Conservation (phyloP, 768 basidiomycete species). For the Lepiota subincarnata region DNA sequence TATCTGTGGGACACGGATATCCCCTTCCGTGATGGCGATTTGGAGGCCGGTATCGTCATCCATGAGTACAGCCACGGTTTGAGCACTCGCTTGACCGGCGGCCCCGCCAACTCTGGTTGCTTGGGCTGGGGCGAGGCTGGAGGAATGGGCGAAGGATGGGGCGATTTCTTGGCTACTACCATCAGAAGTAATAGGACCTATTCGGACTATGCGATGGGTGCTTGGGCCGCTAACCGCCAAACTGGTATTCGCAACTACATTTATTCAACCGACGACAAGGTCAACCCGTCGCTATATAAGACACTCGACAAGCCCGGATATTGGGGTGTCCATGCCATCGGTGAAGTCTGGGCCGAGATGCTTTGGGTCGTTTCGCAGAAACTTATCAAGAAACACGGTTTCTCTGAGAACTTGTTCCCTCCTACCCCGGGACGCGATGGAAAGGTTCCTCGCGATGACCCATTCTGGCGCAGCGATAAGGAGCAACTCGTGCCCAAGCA, state of each 20-base stretch:
- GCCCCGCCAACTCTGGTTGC: slow-evolving; percentile 88
- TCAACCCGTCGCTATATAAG: slow-evolving; percentile 93
- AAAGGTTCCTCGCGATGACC: slow-evolving; percentile 68
- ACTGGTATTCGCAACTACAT: slow-evolving; percentile 83
- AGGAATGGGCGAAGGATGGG: slow-evolving; percentile 99
- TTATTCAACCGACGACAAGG: slow-evolving; percentile 69
- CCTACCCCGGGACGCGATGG: slow-evolving; percentile 65
- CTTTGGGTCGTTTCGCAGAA: slow-evolving; percentile 76
- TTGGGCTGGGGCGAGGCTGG: slow-evolving; percentile 95
- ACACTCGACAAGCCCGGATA: slow-evolving; percentile 91
- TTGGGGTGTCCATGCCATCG: slow-evolving; percentile 90
- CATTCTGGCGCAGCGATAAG: slow-evolving; percentile 46
- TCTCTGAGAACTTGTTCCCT: slow-evolving; percentile 75
- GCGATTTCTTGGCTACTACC: slow-evolving; percentile 85
- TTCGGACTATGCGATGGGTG: slow-evolving; percentile 85
- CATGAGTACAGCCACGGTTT: slow-evolving; percentile 88
- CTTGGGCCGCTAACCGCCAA: slow-evolving; percentile 84
- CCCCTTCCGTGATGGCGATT: slow-evolving; percentile 91
- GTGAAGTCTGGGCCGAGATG: slow-evolving; percentile 94
- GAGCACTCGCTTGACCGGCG: slow-evolving; percentile 92
- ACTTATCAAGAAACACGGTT: slow-evolving; percentile 81
- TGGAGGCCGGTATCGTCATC: slow-evolving; percentile 96
- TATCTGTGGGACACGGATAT: slow-evolving; percentile 91
- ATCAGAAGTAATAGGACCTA: slow-evolving; percentile 75
- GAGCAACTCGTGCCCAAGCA: slow-evolving; percentile 78